phyloP scores from a whole-genome alignment of 1,284 basidiomycete species.

The Ustilago hordei region DNA sequence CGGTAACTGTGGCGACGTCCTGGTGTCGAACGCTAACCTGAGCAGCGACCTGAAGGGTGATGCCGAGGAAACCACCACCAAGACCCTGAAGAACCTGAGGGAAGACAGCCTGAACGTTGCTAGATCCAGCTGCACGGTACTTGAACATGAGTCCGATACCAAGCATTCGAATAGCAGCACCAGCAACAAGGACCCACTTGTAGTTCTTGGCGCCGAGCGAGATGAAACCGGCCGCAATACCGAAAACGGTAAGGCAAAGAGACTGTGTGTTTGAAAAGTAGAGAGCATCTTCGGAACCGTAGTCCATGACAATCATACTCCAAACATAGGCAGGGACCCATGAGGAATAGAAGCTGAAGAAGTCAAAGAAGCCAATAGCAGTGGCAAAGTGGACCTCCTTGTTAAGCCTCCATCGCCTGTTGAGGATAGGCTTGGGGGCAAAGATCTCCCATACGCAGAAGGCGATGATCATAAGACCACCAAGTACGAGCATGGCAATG shows the following conservation, averaged over 20 bases:
- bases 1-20: constrained; percentile 68
- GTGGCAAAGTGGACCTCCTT: constrained; percentile 64
- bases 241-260: constrained; percentile 64
- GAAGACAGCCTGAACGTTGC: constrained; percentile 63
- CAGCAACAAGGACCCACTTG: constrained; percentile 63
- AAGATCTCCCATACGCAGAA: constrained; percentile 58
- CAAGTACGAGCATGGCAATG: constrained; percentile 65
- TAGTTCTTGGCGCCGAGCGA: constrained; percentile 61
- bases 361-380: constrained; percentile 67
- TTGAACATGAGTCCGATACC: constrained; percentile 67
- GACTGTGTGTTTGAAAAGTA: constrained; percentile 67
- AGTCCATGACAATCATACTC: constrained; percentile 51
- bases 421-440: constrained; percentile 63
- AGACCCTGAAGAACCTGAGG: constrained; percentile 67
- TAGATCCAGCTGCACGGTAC: constrained; percentile 56
- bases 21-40: constrained; percentile 68
- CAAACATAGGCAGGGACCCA: constrained; percentile 61
- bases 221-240: constrained; percentile 62
- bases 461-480: constrained; percentile 55
- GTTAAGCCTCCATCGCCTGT: constrained; percentile 62
- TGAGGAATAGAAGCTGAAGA: constrained; percentile 62
- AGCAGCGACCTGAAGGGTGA: constrained; percentile 62
- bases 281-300: constrained; percentile 27
- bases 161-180: constrained; percentile 60
- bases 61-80: constrained; percentile 66